These are phyloP conservation scores for Cladosporium sp. DNA, from an alignment of 2,329 filamentous ascomycete species.

Conservation along the genomic window DNA sequence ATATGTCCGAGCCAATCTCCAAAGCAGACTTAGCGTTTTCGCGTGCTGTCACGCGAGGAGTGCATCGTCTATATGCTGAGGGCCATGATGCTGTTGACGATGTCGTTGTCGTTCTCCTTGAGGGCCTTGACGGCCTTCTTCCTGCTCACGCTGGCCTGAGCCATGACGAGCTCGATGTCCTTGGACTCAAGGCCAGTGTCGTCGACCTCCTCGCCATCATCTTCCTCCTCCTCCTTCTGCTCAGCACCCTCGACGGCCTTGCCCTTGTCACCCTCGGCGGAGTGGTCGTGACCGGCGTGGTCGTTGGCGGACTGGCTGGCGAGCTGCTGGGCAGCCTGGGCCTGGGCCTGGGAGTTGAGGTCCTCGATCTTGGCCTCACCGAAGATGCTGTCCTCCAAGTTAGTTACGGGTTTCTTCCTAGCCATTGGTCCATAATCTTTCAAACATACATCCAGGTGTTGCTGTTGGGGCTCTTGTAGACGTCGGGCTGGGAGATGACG, in stretches of 20 bases:
- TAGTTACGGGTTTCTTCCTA: constrained; percentile 28
- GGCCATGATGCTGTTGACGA: constrained; percentile 99
- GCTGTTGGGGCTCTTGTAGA: constrained; percentile 98
- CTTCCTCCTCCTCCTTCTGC: constrained; percentile 65
- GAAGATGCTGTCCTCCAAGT: constrained; percentile 70
- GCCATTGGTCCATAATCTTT: not conserved
- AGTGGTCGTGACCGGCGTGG: constrained; percentile 71
- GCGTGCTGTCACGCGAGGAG: constrained; percentile 6
- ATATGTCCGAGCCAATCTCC: constrained; percentile 13
- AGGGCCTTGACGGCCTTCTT: constrained; percentile 99
- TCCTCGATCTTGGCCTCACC: constrained; percentile 99
- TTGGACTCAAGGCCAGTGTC: constrained; percentile 94
- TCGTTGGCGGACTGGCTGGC: constrained; percentile 70
- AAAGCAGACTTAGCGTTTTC: constrained; percentile 11
- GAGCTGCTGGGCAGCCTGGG: constrained; percentile 92
- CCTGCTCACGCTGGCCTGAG: constrained; percentile 91
- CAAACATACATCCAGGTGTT: constrained; percentile 96
- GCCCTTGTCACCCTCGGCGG: constrained; percentile 78
- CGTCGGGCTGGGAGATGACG: constrained; percentile 99
- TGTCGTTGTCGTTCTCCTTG: constrained; percentile 99
- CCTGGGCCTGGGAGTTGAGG: constrained; percentile 96
- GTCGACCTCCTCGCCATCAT: constrained; percentile 94
- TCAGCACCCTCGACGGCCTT: constrained; percentile 65
- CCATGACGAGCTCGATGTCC: constrained; percentile 99
- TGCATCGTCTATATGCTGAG: constrained; percentile 56